Conservation (phyloP, 805 yeast species). For the Saturnispora dispora region DNA sequence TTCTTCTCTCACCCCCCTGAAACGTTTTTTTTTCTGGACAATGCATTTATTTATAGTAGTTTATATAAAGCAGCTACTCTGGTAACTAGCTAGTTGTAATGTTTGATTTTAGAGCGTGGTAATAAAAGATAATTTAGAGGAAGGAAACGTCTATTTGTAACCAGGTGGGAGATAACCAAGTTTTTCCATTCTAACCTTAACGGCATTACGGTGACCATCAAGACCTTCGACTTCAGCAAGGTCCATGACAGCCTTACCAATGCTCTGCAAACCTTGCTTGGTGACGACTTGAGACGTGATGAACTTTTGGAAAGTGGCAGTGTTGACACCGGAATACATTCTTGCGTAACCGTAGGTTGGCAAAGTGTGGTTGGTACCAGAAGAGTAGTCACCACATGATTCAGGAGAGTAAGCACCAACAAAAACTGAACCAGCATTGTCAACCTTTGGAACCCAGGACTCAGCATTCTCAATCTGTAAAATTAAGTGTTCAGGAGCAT, state of each 20-base stretch:
- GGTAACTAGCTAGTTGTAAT: neutral
- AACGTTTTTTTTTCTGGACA: neutral
- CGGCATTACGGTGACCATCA: conserved; percentile 96
- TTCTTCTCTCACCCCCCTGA: neutral
- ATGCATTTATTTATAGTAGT: neutral
- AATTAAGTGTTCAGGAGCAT: conserved; percentile 97
- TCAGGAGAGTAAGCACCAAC: conserved; percentile 97
- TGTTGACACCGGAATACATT: conserved; percentile 95
- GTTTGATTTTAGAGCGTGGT: neutral
- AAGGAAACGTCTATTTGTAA: conserved; percentile 5
- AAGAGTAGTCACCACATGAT: conserved; percentile 95
- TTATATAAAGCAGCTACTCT: neutral
- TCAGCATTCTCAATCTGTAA: conserved; percentile 79
- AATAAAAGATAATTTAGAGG: neutral
- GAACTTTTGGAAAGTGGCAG: conserved; percentile 90
- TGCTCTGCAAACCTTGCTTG: conserved; percentile 71
- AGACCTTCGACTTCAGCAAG: conserved; percentile 94
- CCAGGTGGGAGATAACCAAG: conserved; percentile 37
- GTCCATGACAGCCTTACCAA: conserved; percentile 95
- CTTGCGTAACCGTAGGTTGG: conserved; percentile 98
- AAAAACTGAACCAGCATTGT: conserved; percentile 93
- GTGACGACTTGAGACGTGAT: conserved; percentile 90
- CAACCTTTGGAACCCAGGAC: conserved; percentile 59
- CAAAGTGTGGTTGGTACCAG: conserved; percentile 96
- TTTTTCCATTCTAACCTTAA: conserved; percentile 85